Conservation (phyloP, 2,329 filamentous ascomycete genomes). For the Fusarium sp. region DNA sequence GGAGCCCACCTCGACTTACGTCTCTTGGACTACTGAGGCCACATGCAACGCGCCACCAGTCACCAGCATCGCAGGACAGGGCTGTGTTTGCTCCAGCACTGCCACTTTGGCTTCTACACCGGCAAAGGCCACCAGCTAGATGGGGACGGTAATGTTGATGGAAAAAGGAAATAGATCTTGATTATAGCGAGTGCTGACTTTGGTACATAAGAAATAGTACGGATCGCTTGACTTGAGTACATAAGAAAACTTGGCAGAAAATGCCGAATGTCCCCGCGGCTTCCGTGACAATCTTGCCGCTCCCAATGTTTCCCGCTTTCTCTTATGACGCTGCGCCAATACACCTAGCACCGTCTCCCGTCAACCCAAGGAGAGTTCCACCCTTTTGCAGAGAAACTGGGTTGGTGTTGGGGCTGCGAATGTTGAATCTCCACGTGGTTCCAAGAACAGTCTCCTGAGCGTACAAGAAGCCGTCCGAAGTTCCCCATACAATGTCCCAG, state of each 20-base stretch:
- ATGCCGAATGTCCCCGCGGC: constrained; percentile 22
- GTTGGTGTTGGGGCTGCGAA: not conserved
- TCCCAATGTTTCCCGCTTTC: not conserved
- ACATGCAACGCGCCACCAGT: constrained; percentile 57
- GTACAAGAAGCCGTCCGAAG: not conserved
- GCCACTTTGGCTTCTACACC: constrained; percentile 31
- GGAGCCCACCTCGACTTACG: constrained; percentile 43
- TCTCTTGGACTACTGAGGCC: constrained; percentile 50
- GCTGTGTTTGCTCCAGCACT: constrained; percentile 51
- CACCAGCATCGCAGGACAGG: constrained; percentile 52
- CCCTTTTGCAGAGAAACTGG: not conserved
- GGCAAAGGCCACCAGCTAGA: constrained; percentile 26
- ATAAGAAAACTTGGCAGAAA: constrained; percentile 21
- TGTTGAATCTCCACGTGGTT: constrained; percentile 20
- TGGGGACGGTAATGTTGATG: not conserved
- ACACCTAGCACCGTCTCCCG: constrained; percentile 30
- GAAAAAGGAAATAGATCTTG: constrained; percentile 16
- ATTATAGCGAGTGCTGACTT: constrained; percentile 12
- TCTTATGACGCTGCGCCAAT: not conserved
- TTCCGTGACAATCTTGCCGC: constrained; percentile 30
- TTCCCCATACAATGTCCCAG: constrained; percentile 17
- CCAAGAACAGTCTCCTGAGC: constrained; percentile 19
- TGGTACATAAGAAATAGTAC: constrained; percentile 21
- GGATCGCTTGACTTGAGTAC: constrained; percentile 13
- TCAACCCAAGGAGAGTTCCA: constrained; percentile 14